Base-by-base conservation (phyloP, 176 grass and related monocot species). In the Hyparrhenia diplandra region DNA sequence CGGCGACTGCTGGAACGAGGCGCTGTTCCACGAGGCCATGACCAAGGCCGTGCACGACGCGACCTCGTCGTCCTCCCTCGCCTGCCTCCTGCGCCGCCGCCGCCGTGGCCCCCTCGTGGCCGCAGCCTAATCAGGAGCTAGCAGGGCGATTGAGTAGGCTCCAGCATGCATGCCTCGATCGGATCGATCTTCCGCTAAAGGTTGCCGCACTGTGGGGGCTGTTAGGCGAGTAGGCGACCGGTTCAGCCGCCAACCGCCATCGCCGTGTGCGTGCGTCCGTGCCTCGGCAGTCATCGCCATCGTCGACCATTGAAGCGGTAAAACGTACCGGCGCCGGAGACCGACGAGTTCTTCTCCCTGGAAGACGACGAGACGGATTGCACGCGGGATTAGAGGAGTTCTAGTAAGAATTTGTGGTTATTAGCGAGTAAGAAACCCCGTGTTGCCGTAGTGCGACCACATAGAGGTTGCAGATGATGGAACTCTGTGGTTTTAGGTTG, bases 1-100 rank as follows among this genome's bases (percentile, higher is more conserved):
- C 5, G 71, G 71, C 34, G 79, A 95, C 30, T 93, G 88, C 41
- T 94, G 90, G 95, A 76, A 95, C 57, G 75, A 98, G 92, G 73
- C 79, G 59, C 57, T 74, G 27, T 93, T 98, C 54, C 40, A 83
- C 47, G 84, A 91, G 82, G 86, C 81, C 5, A 94, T 98, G 82
- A 84, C 67, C 17, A 93, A 78, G 82, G 92, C 86, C 21, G 82
- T 86, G 8, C 89, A 86, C 64, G 86, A 85, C 46, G 85, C 93
- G 10, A 90, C 78, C 54, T 69, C 45, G n/a, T 81, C 73, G 30
- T 51, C 47, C 5, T 84, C 46, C 46, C 64, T 28, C 32, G 13
- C 14, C 29, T 43, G 42, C 42, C 20, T 34, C 46, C 46, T 51
- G 63, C 43, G 43, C 77, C 78, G 64, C 64, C 30, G 63, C 76